These are phyloP conservation scores for Starmerella cellae DNA, from an alignment of 805 yeast species.

Conservation along the genomic window DNA sequence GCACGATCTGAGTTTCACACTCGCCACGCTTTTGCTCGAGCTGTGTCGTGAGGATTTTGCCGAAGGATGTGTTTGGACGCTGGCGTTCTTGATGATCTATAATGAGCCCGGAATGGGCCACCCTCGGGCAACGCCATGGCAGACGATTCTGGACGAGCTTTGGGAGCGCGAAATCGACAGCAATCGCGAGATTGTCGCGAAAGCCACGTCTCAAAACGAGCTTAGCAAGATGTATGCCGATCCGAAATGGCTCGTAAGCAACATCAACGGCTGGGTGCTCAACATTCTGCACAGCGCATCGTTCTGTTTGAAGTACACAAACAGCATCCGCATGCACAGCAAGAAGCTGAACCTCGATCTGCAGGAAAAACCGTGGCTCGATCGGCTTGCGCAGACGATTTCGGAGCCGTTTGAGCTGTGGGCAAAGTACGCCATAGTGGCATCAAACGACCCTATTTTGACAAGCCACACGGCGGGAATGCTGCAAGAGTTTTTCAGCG, in stretches of 20 bases:
- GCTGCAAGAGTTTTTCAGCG: neutral
- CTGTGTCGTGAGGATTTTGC: neutral
- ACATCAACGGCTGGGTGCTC: neutral
- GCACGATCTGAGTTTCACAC: neutral
- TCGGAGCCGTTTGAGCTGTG: neutral
- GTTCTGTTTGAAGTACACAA: neutral
- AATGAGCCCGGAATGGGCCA: neutral
- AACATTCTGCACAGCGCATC: neutral
- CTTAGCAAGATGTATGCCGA: neutral
- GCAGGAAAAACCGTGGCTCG: neutral
- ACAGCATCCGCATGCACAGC: neutral
- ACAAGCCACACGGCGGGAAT: neutral
- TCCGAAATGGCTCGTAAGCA: neutral
- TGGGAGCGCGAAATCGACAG: neutral
- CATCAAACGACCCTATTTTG: neutral
- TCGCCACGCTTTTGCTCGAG: neutral
- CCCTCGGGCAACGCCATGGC: neutral
- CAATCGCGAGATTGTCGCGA: neutral
- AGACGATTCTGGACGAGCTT: neutral
- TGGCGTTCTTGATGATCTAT: neutral
- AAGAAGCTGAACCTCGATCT: neutral
- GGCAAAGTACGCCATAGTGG: neutral
- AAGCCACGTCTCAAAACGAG: neutral
- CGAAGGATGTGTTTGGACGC: neutral
- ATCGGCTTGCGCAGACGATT: neutral